Conservation (phyloP, 352 stramenopile genomes). For the Phytophthora pisi region DNA sequence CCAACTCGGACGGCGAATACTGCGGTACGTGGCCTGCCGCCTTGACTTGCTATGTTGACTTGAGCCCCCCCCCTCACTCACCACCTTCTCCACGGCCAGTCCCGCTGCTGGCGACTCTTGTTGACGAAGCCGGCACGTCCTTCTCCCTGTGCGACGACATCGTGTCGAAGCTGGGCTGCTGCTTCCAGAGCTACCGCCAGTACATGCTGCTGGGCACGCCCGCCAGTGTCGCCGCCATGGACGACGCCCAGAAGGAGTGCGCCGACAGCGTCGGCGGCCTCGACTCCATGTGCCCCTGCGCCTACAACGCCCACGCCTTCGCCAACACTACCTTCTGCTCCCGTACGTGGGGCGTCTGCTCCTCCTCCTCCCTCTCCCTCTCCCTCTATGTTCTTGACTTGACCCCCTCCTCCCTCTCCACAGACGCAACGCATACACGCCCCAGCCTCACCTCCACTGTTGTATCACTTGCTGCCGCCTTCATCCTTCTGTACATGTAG, state of each 20-base stretch:
- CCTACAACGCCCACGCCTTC: conserved; percentile 64
- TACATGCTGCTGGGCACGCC: conserved; percentile 74
- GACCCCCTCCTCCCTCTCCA: neutral
- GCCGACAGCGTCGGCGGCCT: conserved; percentile 41
- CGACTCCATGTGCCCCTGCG: conserved; percentile 57
- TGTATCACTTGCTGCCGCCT: neutral
- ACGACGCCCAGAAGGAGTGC: conserved; percentile 60
- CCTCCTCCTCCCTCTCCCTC: neutral
- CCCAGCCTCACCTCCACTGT: neutral
- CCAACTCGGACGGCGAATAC: conserved; percentile 56
- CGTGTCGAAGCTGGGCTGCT: conserved; percentile 74
- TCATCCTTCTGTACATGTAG: neutral
- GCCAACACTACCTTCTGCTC: conserved; percentile 69
- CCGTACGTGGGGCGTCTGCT: conserved; percentile 9
- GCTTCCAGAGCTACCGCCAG: conserved; percentile 84
- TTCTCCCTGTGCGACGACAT: conserved; percentile 80
- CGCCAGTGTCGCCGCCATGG: conserved; percentile 48
- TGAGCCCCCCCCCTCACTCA: neutral
- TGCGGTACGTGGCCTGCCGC: conserved; percentile 55
- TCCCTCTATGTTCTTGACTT: neutral
- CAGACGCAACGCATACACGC: conserved; percentile 11
- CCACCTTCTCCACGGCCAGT: conserved; percentile 34
- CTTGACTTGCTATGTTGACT: too few relatives aligned
- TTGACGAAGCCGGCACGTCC: conserved; percentile 50
- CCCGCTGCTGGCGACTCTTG: conserved; percentile 54